Percentiles rank a stretch among this genome's conserved stretches.
Conservation (phyloP, 2,329 filamentous ascomycete species). For the Penicillium fuscoglaucum region DNA sequence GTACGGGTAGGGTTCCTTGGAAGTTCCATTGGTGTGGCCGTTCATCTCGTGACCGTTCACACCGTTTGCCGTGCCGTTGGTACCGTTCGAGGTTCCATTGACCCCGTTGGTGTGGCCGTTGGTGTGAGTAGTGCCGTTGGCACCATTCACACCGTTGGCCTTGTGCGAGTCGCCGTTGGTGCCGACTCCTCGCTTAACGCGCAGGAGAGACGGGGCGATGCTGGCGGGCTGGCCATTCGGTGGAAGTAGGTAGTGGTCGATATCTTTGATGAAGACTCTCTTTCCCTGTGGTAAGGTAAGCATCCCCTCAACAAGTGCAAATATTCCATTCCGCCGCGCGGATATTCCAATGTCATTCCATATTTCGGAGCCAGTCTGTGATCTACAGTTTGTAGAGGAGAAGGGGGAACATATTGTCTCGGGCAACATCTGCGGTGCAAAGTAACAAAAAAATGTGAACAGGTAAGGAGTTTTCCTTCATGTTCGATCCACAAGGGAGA, state of each 20-base stretch:
- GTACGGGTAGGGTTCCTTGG: slow-evolving; percentile 58
- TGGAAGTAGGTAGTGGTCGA: slow-evolving; percentile 86
- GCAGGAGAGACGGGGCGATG: slow-evolving; percentile 74
- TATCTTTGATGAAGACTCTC: slow-evolving; percentile 97
- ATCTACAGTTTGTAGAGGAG: not conserved
- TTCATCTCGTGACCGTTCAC: slow-evolving; percentile 5
- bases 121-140: slow-evolving; percentile 14
- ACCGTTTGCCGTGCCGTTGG: slow-evolving; percentile 13
- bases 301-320: slow-evolving; percentile 26
- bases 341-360: slow-evolving; percentile 1
- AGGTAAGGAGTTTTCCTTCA: not conserved
- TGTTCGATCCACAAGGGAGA: slow-evolving; percentile 5
- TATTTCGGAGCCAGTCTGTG: not conserved
- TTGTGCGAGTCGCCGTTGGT: slow-evolving; percentile 20
- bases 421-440: not conserved
- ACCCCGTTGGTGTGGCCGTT: slow-evolving; percentile 20
- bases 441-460: slow-evolving; percentile 17
- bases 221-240: slow-evolving; percentile 66
- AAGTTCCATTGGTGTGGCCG: slow-evolving; percentile 13
- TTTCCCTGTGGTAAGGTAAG: slow-evolving; percentile 67
- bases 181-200: slow-evolving; percentile 61
- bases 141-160: slow-evolving; percentile 26
- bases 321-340: slow-evolving; percentile 1
- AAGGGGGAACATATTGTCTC: not conserved
- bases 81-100: slow-evolving; percentile 7